A percentile compares a stretch with the other conserved stretches of the same genome.
Evolutionary conservation across 495 filamentous ascomycete species (phyloP).

Genomic region (Penicillium verhagenii): DNA sequence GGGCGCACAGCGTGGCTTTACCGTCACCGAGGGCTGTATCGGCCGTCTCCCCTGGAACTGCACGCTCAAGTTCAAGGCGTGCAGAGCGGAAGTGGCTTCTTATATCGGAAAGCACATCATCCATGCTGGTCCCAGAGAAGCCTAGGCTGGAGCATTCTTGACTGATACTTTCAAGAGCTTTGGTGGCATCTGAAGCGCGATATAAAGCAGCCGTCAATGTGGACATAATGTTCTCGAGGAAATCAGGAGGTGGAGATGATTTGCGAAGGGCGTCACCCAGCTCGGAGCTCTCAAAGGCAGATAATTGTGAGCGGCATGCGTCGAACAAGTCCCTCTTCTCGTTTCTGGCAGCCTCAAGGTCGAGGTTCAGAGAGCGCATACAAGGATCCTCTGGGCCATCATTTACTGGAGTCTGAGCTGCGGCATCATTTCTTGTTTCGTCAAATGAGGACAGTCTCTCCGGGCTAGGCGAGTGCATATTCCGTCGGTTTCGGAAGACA

Average conservation of each 20-base stretch:
- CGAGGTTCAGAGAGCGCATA: slow-evolving; percentile 22
- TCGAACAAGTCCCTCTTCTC: slow-evolving; percentile 42
- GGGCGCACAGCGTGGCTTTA: slow-evolving; percentile 36
- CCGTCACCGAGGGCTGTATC: slow-evolving; percentile 39
- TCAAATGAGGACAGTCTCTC: slow-evolving; percentile 21
- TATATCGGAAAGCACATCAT: slow-evolving; percentile 54
- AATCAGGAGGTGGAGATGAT: slow-evolving; percentile 39
- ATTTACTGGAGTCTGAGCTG: slow-evolving; percentile 15
- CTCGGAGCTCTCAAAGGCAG: slow-evolving; percentile 31
- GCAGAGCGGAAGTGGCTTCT: slow-evolving; percentile 58
- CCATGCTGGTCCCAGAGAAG: slow-evolving; percentile 48
- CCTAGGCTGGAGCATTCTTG: slow-evolving; percentile 50
- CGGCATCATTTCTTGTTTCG: slow-evolving; percentile 12
- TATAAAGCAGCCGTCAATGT: slow-evolving; percentile 35
- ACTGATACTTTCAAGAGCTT: slow-evolving; percentile 38
- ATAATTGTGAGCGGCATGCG: slow-evolving; percentile 36
- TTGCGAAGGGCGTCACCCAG: slow-evolving; percentile 33
- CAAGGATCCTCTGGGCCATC: slow-evolving; percentile 21
- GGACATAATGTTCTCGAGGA: slow-evolving; percentile 33
- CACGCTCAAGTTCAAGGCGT: slow-evolving; percentile 63
- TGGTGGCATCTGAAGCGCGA: slow-evolving; percentile 36
- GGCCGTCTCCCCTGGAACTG: slow-evolving; percentile 62
- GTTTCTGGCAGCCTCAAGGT: slow-evolving; percentile 37
- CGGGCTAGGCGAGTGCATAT: slow-evolving; percentile 9
- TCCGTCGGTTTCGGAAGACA: slow-evolving; percentile 22